A percentile compares a stretch with the other conserved stretches of the same genome.
Evolutionary conservation across 1,284 basidiomycete species (phyloP).

Genomic region (Cutaneotrichosporon spelunceum): DNA sequence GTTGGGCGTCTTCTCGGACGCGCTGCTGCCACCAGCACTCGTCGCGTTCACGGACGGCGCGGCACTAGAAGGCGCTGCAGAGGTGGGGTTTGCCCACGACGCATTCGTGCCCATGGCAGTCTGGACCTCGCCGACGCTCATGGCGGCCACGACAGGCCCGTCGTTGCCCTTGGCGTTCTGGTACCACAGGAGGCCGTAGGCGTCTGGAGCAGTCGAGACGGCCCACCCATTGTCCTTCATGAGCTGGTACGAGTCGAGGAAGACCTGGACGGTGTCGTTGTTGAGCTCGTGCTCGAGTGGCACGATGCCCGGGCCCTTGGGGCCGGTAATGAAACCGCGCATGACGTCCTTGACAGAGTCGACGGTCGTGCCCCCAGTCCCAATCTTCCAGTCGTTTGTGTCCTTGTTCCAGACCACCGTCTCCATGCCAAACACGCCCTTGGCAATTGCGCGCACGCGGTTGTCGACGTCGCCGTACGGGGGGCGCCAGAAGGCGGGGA

Average conservation of each 20-base stretch:
- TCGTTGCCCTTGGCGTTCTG: constrained; percentile 38
- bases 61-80: neutral
- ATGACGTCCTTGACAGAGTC: neutral
- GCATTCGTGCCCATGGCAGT: constrained; percentile 1
- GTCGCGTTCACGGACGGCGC: neutral
- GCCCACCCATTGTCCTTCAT: constrained; percentile 40
- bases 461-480: constrained; percentile 55
- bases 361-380: constrained; percentile 2
- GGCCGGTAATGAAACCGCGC: neutral
- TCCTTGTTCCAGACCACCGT: constrained; percentile 51
- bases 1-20: neutral
- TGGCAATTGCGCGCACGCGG: constrained; percentile 56
- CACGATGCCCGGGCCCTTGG: neutral
- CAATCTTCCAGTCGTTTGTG: constrained; percentile 51
- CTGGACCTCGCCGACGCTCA: constrained; percentile 28
- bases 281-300: constrained; percentile 1
- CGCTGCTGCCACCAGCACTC: neutral
- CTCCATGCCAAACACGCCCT: constrained; percentile 49
- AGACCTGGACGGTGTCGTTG: constrained; percentile 24
- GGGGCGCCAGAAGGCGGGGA: constrained; percentile 51
- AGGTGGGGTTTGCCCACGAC: neutral
- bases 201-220: constrained; percentile 40
- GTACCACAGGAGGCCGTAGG: constrained; percentile 40
- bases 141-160: constrained; percentile 26
- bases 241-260: constrained; percentile 34